Conservation (phyloP, 192 early-diverging fungal genomes). For the Geosiphon pyriformis region DNA sequence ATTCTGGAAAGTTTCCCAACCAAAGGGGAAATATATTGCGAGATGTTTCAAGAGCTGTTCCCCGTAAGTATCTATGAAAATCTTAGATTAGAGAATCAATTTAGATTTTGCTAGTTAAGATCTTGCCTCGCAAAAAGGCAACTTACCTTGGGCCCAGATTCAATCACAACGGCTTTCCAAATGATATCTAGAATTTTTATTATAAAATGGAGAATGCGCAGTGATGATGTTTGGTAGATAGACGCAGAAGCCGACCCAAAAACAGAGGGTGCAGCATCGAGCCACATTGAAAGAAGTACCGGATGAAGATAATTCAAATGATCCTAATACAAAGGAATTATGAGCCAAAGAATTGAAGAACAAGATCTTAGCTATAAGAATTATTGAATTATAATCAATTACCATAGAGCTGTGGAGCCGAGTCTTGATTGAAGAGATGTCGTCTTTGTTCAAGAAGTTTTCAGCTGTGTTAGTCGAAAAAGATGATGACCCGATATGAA, state of each 20-base stretch:
- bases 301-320: slow-evolving; percentile 40
- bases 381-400: too few species aligned
- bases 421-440: too few species aligned
- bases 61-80: neutral
- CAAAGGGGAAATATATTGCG: slow-evolving; percentile 73
- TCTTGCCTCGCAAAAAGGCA: slow-evolving; percentile 23
- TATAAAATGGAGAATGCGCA: slow-evolving; percentile 58
- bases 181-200: slow-evolving; percentile 63
- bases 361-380: too few species aligned
- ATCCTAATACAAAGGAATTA: neutral
- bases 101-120: too few species aligned
- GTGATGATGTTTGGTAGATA: slow-evolving; percentile 45
- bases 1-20: slow-evolving; percentile 43
- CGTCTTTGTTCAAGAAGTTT: slow-evolving; percentile 18
- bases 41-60: slow-evolving; percentile 63
- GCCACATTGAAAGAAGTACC: slow-evolving; percentile 69
- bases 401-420: too few species aligned
- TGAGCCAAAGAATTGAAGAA: too few species aligned
- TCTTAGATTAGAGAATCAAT: slow-evolving; percentile 22
- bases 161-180: slow-evolving; percentile 53
- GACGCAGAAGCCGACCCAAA: slow-evolving; percentile 47
- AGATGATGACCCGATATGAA: too few species aligned
- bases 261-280: slow-evolving; percentile 65
- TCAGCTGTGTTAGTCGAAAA: slow-evolving; percentile 29
- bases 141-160: slow-evolving; percentile 13